These are phyloP conservation scores for Lomentospora prolificans DNA, from an alignment of 2,329 filamentous ascomycete genomes.

Conservation along the genomic window DNA sequence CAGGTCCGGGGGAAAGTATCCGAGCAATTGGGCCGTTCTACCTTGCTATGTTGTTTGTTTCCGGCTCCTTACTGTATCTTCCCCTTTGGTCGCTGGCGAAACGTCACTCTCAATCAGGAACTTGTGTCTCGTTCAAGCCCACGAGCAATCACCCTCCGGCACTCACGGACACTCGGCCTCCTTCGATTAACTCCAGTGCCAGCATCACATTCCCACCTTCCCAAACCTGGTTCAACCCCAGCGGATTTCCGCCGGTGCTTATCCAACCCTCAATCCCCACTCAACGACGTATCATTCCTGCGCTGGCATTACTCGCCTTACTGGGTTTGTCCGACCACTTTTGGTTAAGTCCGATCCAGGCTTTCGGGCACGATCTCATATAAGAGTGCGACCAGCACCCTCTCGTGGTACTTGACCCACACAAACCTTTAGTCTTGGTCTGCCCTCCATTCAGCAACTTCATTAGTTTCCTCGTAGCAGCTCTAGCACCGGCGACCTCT, in stretches of 20 bases:
- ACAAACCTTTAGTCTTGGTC: not conserved
- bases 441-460: not conserved
- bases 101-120: no score
- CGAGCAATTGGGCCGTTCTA: not conserved
- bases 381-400: not conserved
- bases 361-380: not conserved
- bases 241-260: not conserved
- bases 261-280: not conserved
- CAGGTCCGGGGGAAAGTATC: not conserved
- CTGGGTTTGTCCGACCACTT: not conserved
- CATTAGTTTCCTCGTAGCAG: not conserved
- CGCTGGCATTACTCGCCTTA: not conserved
- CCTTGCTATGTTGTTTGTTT: not conserved
- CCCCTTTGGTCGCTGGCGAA: no score
- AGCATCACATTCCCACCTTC: not conserved
- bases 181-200: no score
- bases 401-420: not conserved
- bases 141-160: no score
- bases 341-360: not conserved
- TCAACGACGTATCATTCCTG: not conserved
- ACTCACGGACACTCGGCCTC: no score
- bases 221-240: not conserved
- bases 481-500: not conserved
- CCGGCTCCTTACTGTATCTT: no score
- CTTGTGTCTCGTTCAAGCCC: no score